Percentiles rank a stretch among this genome's conserved stretches.
These are phyloP conservation scores for Babesia sp. DNA, from an alignment of 169 alveolate genomes.

Conservation along the genomic window DNA sequence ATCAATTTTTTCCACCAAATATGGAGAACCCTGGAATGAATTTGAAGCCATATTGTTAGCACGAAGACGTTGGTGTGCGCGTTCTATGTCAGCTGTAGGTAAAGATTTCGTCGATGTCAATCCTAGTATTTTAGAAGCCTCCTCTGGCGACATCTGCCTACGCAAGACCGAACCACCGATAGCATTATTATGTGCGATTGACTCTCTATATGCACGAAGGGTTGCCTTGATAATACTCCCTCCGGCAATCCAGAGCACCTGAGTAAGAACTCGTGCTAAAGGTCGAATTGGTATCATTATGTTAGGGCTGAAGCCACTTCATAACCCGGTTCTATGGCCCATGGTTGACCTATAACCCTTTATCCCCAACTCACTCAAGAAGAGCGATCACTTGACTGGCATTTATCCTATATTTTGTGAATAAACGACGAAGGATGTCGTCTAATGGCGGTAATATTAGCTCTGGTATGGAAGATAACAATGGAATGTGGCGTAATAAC, in stretches of 20 bases:
- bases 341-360: background rate
- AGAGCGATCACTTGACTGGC: too few relatives aligned
- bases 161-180: constrained; percentile 12
- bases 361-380: too few relatives aligned
- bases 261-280: constrained; percentile 62
- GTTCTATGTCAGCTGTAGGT: constrained; percentile 24
- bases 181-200: constrained; percentile 19
- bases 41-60: constrained; percentile 52
- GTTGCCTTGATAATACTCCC: constrained; percentile 66
- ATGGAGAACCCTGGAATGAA: constrained; percentile 62
- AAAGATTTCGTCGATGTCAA: constrained; percentile 13
- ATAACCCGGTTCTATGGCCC: background rate
- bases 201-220: constrained; percentile 43
- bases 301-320: constrained; percentile 2
- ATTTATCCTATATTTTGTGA: too few relatives aligned
- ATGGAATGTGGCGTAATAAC: too few relatives aligned
- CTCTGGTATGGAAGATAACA: too few relatives aligned
- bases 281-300: constrained; percentile 65
- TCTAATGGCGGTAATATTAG: too few relatives aligned
- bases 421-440: too few relatives aligned
- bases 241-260: constrained; percentile 61
- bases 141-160: constrained; percentile 57
- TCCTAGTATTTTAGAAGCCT: constrained; percentile 67
- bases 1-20: constrained; percentile 60
- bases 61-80: constrained; percentile 53